Evolutionary conservation across 2,329 filamentous ascomycete species (phyloP), one percentile per base, ranked within the genome.

Genomic region (Coniochaeta sp.): DNA sequence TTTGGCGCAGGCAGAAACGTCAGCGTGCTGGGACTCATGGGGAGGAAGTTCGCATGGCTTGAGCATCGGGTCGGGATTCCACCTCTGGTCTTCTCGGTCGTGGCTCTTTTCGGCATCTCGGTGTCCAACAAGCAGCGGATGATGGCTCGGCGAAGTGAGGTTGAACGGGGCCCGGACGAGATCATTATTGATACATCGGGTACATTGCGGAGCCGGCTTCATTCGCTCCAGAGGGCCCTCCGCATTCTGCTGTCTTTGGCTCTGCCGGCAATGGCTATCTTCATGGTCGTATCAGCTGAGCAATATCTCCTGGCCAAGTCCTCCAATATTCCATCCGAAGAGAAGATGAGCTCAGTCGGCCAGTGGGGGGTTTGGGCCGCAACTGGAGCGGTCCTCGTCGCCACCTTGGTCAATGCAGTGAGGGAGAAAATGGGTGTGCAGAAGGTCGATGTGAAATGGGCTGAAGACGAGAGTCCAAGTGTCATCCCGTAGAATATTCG

Each of bases 291-390:
- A 24, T 30, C 31, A 4, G 51, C 52, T 13, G 54, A 56, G 42
- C 50, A 48, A n/a, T 52, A 48, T 46, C 28, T 54, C 20, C 47
- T 35, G 35, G 30, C n/a, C 32, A 53, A 54, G 32, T 26, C 47
- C 20, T 30, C 45, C 22, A 50, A 47, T 30, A 3, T 47, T 28
- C 45, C 27, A 28, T 28, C 26, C 4, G 26, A 32, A 13, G 54
- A 56, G 35, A 31, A 31, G n/a, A 52, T 51, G 35, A 26, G 9
- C n/a, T 56, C 54, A 20, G 52, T 55, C 13, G 54, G 54, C 9
- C 54, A 55, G 48, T 55, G 54, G 54, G 54, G 50, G 13, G 49
- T 53, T n/a, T 55, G 54, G 54, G 54, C 52, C 7, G 50, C 51
- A 1, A 53, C 54, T 16, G 54, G 46, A 24, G 50, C 50, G 4